phyloP scores from a whole-genome alignment of 2,329 filamentous ascomycete genomes.

The Dothideomycetidae sp. region DNA sequence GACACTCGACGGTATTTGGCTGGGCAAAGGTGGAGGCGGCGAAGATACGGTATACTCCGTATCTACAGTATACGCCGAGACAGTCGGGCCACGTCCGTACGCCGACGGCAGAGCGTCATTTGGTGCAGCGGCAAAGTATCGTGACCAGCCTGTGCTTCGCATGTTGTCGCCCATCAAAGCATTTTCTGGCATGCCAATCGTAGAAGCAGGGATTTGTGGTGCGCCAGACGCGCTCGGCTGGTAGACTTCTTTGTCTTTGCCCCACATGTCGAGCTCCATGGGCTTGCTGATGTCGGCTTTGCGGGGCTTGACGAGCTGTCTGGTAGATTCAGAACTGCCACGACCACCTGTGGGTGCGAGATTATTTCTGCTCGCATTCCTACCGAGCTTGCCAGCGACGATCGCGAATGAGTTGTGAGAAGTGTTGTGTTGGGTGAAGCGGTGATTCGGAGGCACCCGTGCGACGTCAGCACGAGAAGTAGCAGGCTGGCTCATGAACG shows the following conservation, averaged over 20 bases:
- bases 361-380: constrained; percentile 34
- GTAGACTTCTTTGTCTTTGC: constrained; percentile 8
- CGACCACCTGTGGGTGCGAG: constrained; percentile 2
- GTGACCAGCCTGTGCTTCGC: constrained; percentile 40
- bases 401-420: constrained; percentile 32
- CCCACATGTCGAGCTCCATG: constrained; percentile 6
- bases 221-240: constrained; percentile 15
- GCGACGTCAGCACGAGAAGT: constrained; percentile 23
- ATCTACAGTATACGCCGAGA: constrained; percentile 34
- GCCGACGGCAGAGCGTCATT: constrained; percentile 21
- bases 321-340: constrained; percentile 5
- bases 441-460: constrained; percentile 12
- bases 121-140: constrained; percentile 23
- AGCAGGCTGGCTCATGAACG: constrained; percentile 38
- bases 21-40: constrained; percentile 33
- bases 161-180: constrained; percentile 30
- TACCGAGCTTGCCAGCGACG: constrained; percentile 41
- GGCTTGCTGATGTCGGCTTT: constrained; percentile 6
- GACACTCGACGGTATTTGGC: constrained; percentile 39
- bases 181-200: constrained; percentile 18
- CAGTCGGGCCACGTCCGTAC: constrained; percentile 22
- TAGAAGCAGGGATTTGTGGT: constrained; percentile 24
- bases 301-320: constrained; percentile 5
- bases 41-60: constrained; percentile 30
- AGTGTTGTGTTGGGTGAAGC: constrained; percentile 16